Evolutionary conservation across 1,284 basidiomycete genomes (phyloP), one percentile per base, ranked within the genome.

Genomic region (Puccinia novopanici): DNA sequence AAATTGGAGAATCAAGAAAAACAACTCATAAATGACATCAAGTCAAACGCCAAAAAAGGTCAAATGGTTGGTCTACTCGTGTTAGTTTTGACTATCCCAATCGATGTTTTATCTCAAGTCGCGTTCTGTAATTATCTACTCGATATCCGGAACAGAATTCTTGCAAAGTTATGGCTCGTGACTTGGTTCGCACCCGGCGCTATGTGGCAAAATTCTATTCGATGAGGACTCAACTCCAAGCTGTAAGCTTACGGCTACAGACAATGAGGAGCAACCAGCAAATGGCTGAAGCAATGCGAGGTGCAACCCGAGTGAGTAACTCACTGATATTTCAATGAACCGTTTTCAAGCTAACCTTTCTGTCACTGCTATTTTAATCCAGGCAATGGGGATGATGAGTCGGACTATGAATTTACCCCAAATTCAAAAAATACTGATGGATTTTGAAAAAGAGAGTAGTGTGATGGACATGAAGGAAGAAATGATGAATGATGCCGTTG

Each of bases 381-480:
- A 96, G 94, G 96, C 97, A 15, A 99, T 99, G 95, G 93, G 92
- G 10, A 91, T 94, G 74, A 99, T 99, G 97, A 99, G 98, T 86
- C 90, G 93, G 75, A 93, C 92, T 52, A 89, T 99, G 84, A 99
- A 99, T 86, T 89, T 99, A 15, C 96, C 97, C 10, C 90, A 91
- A 83, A 98, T 99, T 82, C 93, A 95, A 86, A 90, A 91, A 75
- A 98, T 99, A 85, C 95, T 99, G 92, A 93, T 92, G 84, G 96
- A 99, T 71, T 99, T 99, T 84, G 96, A 99, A 88, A 92, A 91
- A 84, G 97, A 99, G 87, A 96, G 92, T 82, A 91, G 92, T 13
- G 93, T 92, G 86, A 99, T 99, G 97, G 96, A 99, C 87, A 99
- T 99, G 97, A 99, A 98, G 87, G 97, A 98, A 87, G 96, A 98